These are phyloP conservation scores for Ophiostoma australiae DNA, from an alignment of 2,329 filamentous ascomycete genomes.

Conservation along the genomic window DNA sequence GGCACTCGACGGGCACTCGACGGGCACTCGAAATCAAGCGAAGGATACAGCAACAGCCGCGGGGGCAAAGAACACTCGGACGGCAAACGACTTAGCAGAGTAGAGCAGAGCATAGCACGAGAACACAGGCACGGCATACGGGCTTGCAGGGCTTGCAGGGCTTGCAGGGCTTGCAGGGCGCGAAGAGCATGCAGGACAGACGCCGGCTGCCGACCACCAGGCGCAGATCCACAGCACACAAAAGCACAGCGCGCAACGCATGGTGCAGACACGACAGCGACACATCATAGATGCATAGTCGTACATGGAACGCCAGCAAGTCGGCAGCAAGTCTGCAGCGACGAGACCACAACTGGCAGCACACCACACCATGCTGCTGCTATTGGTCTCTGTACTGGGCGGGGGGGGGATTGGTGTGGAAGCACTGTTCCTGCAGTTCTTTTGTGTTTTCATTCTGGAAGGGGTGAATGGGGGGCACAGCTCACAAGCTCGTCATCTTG, in stretches of 20 bases:
- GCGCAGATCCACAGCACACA: too few species aligned
- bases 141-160: not conserved
- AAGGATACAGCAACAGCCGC: conserved; percentile 8
- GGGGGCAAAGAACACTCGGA: not conserved
- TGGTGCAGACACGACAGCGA: conserved; percentile 9
- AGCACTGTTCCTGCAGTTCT: conserved; percentile 1
- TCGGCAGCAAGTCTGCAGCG: not conserved
- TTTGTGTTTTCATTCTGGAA: not conserved
- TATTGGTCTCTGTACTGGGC: not conserved
- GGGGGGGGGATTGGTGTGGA: not conserved
- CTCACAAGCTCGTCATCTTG: not conserved
- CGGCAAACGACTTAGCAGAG: not conserved
- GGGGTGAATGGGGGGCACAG: not conserved
- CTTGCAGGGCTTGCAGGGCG: not conserved
- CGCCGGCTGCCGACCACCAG: conserved; percentile 1
- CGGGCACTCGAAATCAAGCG: not conserved
- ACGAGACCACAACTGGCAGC: not conserved
- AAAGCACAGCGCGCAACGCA: not conserved
- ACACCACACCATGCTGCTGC: not conserved
- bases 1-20: not conserved
- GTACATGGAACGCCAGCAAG: not conserved
- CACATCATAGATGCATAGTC: conserved; percentile 12
- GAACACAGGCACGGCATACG: not conserved
- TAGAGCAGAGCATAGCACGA: not conserved
- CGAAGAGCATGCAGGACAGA: conserved; percentile 6